Conservation (phyloP, 2,329 filamentous ascomycete species). For the Phialophora verrucosa region DNA sequence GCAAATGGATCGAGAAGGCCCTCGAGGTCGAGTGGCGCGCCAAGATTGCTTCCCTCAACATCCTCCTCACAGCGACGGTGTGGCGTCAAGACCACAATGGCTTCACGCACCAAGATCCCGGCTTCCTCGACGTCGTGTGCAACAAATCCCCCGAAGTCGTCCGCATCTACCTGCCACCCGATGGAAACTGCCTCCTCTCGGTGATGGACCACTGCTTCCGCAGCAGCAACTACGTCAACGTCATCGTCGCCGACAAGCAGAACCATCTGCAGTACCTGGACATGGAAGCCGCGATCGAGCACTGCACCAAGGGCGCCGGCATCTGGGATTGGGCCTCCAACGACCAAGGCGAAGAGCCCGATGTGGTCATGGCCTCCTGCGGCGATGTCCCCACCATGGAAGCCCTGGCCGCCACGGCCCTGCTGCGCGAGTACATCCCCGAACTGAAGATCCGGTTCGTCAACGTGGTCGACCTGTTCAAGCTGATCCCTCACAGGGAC, state of each 20-base stretch:
- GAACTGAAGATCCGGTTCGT: constrained; percentile 77
- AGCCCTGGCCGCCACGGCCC: constrained; percentile 73
- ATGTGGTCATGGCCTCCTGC: constrained; percentile 76
- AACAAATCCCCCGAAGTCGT: constrained; percentile 83
- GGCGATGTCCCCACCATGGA: constrained; percentile 78
- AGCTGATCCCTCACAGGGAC: constrained; percentile 71
- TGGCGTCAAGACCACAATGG: constrained; percentile 86
- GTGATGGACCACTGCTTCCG: constrained; percentile 77
- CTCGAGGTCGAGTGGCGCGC: constrained; percentile 78
- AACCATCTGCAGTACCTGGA: constrained; percentile 76
- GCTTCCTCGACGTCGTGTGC: constrained; percentile 77
- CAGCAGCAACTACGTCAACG: constrained; percentile 79
- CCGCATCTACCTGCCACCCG: constrained; percentile 79
- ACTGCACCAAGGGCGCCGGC: constrained; percentile 78
- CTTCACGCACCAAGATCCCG: constrained; percentile 81
- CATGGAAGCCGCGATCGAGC: constrained; percentile 73
- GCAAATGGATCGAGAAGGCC: constrained; percentile 84
- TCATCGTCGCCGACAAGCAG: constrained; percentile 80
- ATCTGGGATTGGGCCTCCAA: constrained; percentile 81
- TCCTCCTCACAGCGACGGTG: constrained; percentile 76
- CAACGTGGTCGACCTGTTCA: constrained; percentile 82
- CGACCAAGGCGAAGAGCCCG: constrained; percentile 70
- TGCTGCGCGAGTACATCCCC: constrained; percentile 73
- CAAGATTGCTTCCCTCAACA: constrained; percentile 77
- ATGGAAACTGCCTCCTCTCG: constrained; percentile 77